Conservation (phyloP, 805 yeast species). For the Yamadazyma kitorensis region DNA sequence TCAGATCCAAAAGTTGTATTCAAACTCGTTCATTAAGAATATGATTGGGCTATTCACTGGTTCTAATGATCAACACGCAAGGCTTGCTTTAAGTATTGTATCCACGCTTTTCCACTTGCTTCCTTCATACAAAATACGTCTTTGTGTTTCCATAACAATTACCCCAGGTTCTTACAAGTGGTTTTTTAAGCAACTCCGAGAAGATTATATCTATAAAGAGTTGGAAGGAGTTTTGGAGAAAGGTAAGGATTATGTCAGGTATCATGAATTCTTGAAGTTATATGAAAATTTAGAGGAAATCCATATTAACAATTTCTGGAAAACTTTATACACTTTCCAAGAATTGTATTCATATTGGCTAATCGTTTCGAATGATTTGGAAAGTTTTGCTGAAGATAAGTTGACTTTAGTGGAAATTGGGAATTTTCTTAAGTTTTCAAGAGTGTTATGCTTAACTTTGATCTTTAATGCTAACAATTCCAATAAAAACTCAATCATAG, state of each 20-base stretch:
- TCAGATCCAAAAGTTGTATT: constrained; percentile 17
- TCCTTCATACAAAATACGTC: constrained; percentile 34
- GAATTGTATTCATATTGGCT: constrained; percentile 68
- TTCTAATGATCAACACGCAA: constrained; percentile 1
- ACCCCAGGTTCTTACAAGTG: constrained; percentile 38
- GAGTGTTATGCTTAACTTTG: constrained; percentile 47
- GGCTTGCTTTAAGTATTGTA: constrained; percentile 17
- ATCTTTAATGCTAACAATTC: constrained; percentile 34
- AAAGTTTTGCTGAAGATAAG: constrained; percentile 45
- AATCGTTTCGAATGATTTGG: constrained; percentile 64
- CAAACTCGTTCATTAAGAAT: constrained; percentile 19
- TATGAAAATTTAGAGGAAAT: constrained; percentile 4
- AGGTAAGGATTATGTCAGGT: constrained; percentile 14
- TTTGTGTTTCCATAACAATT: constrained; percentile 41
- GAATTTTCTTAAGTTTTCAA: constrained; percentile 46
- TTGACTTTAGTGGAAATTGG: constrained; percentile 37
- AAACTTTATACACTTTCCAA: constrained; percentile 46
- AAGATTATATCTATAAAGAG: constrained; percentile 14
- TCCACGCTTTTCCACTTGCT: constrained; percentile 33
- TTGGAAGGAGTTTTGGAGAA: constrained; percentile 6
- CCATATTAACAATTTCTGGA: constrained; percentile 25
- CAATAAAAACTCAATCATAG: constrained; percentile 1
- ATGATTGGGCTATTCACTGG: constrained; percentile 16
- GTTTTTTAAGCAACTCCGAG: constrained; percentile 25
- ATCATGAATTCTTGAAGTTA: constrained; percentile 8